phyloP scores from a whole-genome alignment of 2,329 filamentous ascomycete genomes.

The Sclerotinia spermophila region DNA sequence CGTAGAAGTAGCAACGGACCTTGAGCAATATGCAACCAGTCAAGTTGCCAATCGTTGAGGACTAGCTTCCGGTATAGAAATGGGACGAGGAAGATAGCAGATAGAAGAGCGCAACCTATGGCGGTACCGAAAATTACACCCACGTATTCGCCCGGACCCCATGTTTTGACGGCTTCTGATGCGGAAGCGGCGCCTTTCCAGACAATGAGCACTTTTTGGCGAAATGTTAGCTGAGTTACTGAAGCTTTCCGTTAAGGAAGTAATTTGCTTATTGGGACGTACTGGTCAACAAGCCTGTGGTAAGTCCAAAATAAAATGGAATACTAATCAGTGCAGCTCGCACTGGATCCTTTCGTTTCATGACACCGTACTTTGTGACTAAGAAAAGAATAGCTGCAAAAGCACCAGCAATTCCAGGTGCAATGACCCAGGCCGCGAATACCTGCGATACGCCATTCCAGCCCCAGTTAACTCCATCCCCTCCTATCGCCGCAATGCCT shows the following conservation, averaged over 20 bases:
- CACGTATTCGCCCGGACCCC: constrained; percentile 36
- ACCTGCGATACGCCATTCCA: constrained; percentile 46
- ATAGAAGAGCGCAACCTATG: constrained; percentile 23
- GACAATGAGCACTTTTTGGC: not conserved
- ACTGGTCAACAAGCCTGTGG: not conserved
- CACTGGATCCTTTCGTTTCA: constrained; percentile 67
- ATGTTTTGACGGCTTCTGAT: constrained; percentile 32
- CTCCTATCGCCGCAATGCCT: constrained; percentile 63
- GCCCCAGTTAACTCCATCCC: constrained; percentile 61
- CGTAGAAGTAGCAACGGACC: constrained; percentile 36
- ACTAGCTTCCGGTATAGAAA: constrained; percentile 36
- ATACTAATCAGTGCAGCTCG: constrained; percentile 70
- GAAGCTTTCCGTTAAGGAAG: constrained; percentile 23
- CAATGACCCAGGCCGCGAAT: constrained; percentile 68
- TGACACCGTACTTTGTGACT: constrained; percentile 69
- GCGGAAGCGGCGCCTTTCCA: constrained; percentile 7
- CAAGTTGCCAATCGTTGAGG: constrained; percentile 35
- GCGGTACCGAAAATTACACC: constrained; percentile 34
- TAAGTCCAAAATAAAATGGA: constrained; percentile 61
- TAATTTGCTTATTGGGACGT: constrained; percentile 30
- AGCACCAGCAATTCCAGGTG: constrained; percentile 60
- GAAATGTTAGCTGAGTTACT: constrained; percentile 24
- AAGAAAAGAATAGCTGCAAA: constrained; percentile 68
- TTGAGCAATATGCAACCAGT: constrained; percentile 36
- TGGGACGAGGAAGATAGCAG: constrained; percentile 39